Evolutionary conservation across 2,329 filamentous ascomycete species (phyloP).

Genomic region (Teratosphaeria gauchensis): DNA sequence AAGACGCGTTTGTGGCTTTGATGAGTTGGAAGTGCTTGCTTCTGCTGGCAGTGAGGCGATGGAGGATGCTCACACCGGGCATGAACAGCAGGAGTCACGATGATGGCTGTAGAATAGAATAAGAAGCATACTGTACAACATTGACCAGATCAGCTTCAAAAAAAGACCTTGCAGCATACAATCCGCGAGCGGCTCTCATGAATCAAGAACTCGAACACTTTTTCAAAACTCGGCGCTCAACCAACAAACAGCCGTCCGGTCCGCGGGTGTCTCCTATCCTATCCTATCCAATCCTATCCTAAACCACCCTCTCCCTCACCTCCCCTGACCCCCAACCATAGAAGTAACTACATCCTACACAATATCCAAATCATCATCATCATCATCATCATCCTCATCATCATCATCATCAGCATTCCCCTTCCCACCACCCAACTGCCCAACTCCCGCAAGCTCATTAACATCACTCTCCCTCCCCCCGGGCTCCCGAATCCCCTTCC

Average conservation of each 20-base stretch:
- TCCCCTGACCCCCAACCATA: too few relatives aligned
- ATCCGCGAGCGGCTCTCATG: too few relatives aligned
- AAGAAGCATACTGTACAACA: neutral
- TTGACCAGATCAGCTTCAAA: too few relatives aligned
- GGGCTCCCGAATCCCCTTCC: conserved; percentile 41
- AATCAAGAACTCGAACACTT: too few relatives aligned
- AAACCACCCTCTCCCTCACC: too few relatives aligned
- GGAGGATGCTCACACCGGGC: neutral
- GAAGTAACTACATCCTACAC: conserved; percentile 19
- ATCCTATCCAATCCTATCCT: too few relatives aligned
- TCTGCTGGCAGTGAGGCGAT: too few relatives aligned
- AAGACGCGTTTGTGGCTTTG: neutral
- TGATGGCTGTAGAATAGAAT: neutral
- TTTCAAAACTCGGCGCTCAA: too few relatives aligned
- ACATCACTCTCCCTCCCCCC: conserved; percentile 39
- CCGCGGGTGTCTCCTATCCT: too few relatives aligned
- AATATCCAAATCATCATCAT: conserved; percentile 41
- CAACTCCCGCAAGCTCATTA: conserved; percentile 23
- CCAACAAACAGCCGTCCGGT: too few relatives aligned
- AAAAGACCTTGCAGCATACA: too few relatives aligned
- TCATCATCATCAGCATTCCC: conserved; percentile 26
- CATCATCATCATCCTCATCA: conserved; percentile 30
- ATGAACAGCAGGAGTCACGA: neutral
- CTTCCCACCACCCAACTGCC: conserved; percentile 12
- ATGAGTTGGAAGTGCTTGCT: neutral